Conservation (phyloP, 2,329 filamentous ascomycete genomes). For the Neodidymelliopsis sp. region DNA sequence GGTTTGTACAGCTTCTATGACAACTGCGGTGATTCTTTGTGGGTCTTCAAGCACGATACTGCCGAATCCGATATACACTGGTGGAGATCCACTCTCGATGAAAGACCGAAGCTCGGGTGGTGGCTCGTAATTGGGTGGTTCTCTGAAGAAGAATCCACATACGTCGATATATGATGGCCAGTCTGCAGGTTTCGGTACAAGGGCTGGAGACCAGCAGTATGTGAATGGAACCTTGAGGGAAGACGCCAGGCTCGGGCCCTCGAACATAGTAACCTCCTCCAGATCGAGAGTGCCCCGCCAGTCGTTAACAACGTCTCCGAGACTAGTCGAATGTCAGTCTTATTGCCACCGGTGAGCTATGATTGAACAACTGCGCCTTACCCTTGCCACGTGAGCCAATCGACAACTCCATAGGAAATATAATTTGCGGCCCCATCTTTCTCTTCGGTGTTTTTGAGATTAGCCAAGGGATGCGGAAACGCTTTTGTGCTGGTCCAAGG, state of each 20-base stretch:
- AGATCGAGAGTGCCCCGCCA: conserved; percentile 52
- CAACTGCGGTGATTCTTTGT: conserved; percentile 31
- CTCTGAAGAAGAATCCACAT: conserved; percentile 58
- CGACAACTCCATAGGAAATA: conserved; percentile 55
- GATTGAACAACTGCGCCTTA: no score
- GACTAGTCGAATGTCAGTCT: not conserved
- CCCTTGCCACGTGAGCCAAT: conserved; percentile 60
- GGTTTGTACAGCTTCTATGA: conserved; percentile 44
- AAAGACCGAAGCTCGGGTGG: conserved; percentile 52
- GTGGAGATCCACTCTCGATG: conserved; percentile 55
- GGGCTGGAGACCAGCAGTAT: conserved; percentile 55
- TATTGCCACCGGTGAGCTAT: no score
- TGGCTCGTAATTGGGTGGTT: conserved; percentile 49
- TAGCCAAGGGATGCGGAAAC: conserved; percentile 60
- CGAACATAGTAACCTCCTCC: conserved; percentile 46
- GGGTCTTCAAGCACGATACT: conserved; percentile 40
- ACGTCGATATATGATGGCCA: conserved; percentile 29
- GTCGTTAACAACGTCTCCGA: conserved; percentile 58
- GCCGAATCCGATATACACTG: conserved; percentile 43
- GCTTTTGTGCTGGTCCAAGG: conserved; percentile 56
- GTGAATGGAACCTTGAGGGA: no score
- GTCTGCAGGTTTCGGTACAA: conserved; percentile 26
- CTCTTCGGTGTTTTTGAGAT: conserved; percentile 46
- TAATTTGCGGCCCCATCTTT: conserved; percentile 50
- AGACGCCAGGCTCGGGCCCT: no score